Evolutionary conservation across 1,284 basidiomycete species (phyloP), one percentile per base, ranked within the genome.

Genomic region (Boletus calvinii): DNA sequence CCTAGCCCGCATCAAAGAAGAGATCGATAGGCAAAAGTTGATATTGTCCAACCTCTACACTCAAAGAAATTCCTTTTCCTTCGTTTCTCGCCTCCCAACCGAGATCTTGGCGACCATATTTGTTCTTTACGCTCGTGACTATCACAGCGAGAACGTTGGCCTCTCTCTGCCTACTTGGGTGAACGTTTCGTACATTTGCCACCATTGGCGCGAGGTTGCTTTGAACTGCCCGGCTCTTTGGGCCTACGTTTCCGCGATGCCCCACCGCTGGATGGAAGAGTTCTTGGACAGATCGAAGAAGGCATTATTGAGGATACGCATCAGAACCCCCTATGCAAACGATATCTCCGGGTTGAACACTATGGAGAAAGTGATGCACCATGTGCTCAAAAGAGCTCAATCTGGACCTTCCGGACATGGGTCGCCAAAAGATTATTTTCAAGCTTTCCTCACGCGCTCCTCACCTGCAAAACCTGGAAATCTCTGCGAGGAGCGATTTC

Each of bases 201-300:
- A 13, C 10, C 30, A 12, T 15, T 50, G 48, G 49, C 49, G 49
- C 12, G 43, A 54, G 2, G 62, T 66, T 7, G 69, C 70, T 10
- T 48, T 72, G 4, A 58, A 51, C 5, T 46, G 34, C 13, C 7
- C 17, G 12, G 37, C 22, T 22, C 22, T 22, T 22, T 22, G 22
- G 22, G 5, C 22, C 9, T 55, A 48, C 37, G 47, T 68, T 7
- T 24, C 59, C 4, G 58, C 65, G 7, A 47, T 37, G 1, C 59
- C 55, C 0, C 61, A 53, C 2, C 47, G 50, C n/a, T 68, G 66
- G 62, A 63, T 62, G 11, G 59, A 66, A 22, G 67, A 63, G 41
- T 64, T 74, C 61, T 41, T 74, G 13, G 48, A 50, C 17, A 58
- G 72, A 9, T 74, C 71, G 0, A 72, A 67, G 48, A 59, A 55